A percentile compares a stretch with the other conserved stretches of the same genome.
Evolutionary conservation across 371 early-diverging fungal species (phyloP).

Genomic region (Cokeromyces recurvatus): DNA sequence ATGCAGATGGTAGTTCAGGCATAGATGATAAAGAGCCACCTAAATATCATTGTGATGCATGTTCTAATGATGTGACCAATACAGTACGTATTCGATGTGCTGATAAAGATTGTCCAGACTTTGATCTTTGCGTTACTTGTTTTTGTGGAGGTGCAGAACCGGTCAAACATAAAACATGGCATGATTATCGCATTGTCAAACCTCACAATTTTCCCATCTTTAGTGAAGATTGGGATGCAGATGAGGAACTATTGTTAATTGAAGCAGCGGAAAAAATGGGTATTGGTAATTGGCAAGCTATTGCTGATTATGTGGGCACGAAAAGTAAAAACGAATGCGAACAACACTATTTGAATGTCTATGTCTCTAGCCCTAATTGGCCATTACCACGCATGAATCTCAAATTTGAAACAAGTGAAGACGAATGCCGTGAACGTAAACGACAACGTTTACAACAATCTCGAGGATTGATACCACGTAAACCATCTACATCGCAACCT

Average conservation of each 20-base stretch:
- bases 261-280: slow-evolving; percentile 92
- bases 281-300: slow-evolving; percentile 97
- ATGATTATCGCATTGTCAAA: slow-evolving; percentile 86
- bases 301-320: slow-evolving; percentile 90
- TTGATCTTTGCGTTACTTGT: slow-evolving; percentile 95
- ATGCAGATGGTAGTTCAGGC: slow-evolving; percentile 15
- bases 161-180: slow-evolving; percentile 79
- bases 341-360: slow-evolving; percentile 87
- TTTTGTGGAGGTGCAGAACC: slow-evolving; percentile 86
- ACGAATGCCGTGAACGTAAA: slow-evolving; percentile 36
- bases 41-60: slow-evolving; percentile 88
- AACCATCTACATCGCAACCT: slow-evolving; percentile 24
- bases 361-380: slow-evolving; percentile 71
- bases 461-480: slow-evolving; percentile 28
- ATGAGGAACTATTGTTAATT: slow-evolving; percentile 95
- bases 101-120: slow-evolving; percentile 77
- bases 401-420: slow-evolving; percentile 37
- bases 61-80: slow-evolving; percentile 85
- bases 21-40: slow-evolving; percentile 50
- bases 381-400: slow-evolving; percentile 70
- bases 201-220: slow-evolving; percentile 85
- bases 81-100: slow-evolving; percentile 90
- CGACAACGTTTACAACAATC: slow-evolving; percentile 40
- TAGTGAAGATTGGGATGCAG: slow-evolving; percentile 90
- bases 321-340: slow-evolving; percentile 87